These are phyloP conservation scores for Periconia macrospinosa DNA, from an alignment of 2,329 filamentous ascomycete genomes.

Conservation along the genomic window DNA sequence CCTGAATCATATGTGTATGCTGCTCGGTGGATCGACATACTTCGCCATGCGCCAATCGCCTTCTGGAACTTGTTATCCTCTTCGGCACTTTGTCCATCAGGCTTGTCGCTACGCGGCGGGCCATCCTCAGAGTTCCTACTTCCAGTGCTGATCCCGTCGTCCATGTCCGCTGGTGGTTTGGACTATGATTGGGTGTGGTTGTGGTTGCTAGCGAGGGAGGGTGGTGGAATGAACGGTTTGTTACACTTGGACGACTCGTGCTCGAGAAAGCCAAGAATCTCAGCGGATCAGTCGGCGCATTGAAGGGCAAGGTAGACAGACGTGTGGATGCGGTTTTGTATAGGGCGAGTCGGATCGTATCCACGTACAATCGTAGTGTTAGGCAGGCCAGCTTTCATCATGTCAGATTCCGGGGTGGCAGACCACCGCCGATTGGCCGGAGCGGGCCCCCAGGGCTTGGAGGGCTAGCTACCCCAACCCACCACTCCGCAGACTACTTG, in stretches of 20 bases:
- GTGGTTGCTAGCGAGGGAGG: not conserved
- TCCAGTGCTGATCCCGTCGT: slow-evolving; percentile 38
- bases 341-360: slow-evolving; percentile 6
- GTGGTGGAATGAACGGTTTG: not conserved
- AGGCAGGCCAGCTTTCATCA: slow-evolving; percentile 21
- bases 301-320: not conserved
- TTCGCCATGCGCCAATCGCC: slow-evolving; percentile 94
- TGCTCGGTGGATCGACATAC: slow-evolving; percentile 53
- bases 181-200: not conserved
- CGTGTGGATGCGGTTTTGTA: not conserved
- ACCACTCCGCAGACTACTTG: not conserved
- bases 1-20: not conserved
- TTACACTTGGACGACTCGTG: not conserved
- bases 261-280: not conserved
- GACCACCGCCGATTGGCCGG: slow-evolving; percentile 26
- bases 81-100: slow-evolving; percentile 9
- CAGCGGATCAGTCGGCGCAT: slow-evolving; percentile 10
- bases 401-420: slow-evolving; percentile 18
- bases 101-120: slow-evolving; percentile 10
- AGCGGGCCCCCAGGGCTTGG: too few relatives aligned
- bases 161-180: slow-evolving; percentile 25
- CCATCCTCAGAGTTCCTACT: slow-evolving; percentile 22
- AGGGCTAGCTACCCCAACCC: slow-evolving; percentile 6
- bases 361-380: slow-evolving; percentile 6
- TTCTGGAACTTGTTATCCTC: slow-evolving; percentile 93